Percentiles rank a stretch among this genome's conserved stretches.
Conservation (phyloP, 2,329 filamentous ascomycete species). For the Claviceps maximensis region DNA sequence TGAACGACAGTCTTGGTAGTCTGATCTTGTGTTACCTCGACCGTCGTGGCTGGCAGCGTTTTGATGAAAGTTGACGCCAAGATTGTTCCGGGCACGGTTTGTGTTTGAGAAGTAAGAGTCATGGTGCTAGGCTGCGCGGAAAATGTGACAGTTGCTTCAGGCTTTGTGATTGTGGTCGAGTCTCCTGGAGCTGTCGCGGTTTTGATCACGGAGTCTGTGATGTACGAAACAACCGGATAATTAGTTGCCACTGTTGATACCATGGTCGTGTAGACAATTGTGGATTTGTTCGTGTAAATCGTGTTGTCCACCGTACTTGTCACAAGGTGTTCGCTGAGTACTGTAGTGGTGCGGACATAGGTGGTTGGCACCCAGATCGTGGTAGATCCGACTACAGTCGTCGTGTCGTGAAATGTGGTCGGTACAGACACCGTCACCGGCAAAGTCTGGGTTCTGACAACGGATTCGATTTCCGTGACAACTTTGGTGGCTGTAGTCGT, state of each 20-base stretch:
- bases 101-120: slow-evolving; percentile 14
- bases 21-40: slow-evolving; percentile 8
- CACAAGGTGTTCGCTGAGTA: slow-evolving; percentile 7
- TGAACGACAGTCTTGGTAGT: slow-evolving; percentile 21
- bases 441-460: slow-evolving; percentile 8
- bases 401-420: slow-evolving; percentile 5
- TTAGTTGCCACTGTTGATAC: slow-evolving; percentile 8
- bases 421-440: slow-evolving; percentile 4
- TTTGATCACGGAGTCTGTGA: slow-evolving; percentile 6
- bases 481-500: slow-evolving; percentile 10
- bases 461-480: slow-evolving; percentile 6
- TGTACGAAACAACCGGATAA: slow-evolving; percentile 8
- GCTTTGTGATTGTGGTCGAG: slow-evolving; percentile 1
- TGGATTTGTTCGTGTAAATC: slow-evolving; percentile 5
- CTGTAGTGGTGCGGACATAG: slow-evolving; percentile 5
- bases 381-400: slow-evolving; percentile 5
- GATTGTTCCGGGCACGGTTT: slow-evolving; percentile 7
- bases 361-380: slow-evolving; percentile 10
- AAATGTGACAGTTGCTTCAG: slow-evolving; percentile 12
- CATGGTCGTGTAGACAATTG: slow-evolving; percentile 6
- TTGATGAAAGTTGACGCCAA: slow-evolving; percentile 5
- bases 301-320: slow-evolving; percentile 10
- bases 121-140: slow-evolving; percentile 14
- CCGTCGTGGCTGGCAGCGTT: slow-evolving; percentile 5
- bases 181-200: slow-evolving; percentile 8